phyloP scores from a whole-genome alignment of 2,329 filamentous ascomycete species.

The Mollisiaceae sp. region DNA sequence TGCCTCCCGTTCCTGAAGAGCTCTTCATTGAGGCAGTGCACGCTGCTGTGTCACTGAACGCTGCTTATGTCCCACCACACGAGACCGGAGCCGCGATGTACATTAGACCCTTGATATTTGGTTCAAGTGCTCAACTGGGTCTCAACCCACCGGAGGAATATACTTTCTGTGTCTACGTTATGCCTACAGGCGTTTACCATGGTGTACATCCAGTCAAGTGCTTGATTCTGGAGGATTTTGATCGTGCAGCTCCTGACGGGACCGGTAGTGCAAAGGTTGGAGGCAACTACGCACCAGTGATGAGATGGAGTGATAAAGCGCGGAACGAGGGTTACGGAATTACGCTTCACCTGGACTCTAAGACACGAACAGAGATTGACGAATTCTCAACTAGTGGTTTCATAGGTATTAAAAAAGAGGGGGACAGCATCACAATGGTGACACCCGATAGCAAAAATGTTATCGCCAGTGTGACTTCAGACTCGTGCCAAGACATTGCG shows the following conservation, averaged over 20 bases:
- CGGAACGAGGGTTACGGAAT: conserved; percentile 84
- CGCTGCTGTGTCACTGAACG: conserved; percentile 85
- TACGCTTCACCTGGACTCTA: conserved; percentile 89
- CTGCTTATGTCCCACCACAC: conserved; percentile 88
- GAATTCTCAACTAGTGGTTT: conserved; percentile 97
- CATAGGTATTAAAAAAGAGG: conserved; percentile 72
- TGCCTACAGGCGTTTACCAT: conserved; percentile 94
- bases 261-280: conserved; percentile 93
- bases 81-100: conserved; percentile 91
- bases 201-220: conserved; percentile 86
- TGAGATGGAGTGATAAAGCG: conserved; percentile 85
- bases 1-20: conserved; percentile 78
- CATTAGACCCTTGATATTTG: conserved; percentile 86
- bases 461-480: conserved; percentile 84
- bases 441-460: conserved; percentile 88
- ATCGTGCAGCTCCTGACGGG: conserved; percentile 89
- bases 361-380: conserved; percentile 82
- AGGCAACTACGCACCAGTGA: conserved; percentile 92
- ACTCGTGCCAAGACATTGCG: conserved; percentile 78
- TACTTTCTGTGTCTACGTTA: conserved; percentile 85
- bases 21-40: conserved; percentile 78
- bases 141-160: conserved; percentile 90
- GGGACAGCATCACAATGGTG: conserved; percentile 56
- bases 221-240: conserved; percentile 89
- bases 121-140: conserved; percentile 84